Conservation (phyloP, 768 basidiomycete species). For the Amanita subjunquillea region DNA sequence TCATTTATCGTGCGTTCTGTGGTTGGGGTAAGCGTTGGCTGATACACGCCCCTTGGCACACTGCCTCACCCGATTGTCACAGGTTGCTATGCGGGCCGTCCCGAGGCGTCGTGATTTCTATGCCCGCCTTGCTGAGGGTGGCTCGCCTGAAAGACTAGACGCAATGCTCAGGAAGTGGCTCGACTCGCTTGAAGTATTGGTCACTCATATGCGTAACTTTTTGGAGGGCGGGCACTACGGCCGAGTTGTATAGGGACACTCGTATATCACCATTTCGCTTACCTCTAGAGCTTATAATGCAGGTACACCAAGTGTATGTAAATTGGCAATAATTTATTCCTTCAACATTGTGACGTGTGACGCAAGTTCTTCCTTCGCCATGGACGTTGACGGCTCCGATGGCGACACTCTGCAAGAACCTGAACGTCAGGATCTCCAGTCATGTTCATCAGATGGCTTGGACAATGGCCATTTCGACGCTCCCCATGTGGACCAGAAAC, state of each 20-base stretch:
- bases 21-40: constrained; percentile 35
- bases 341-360: not conserved
- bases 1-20: constrained; percentile 59
- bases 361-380: not conserved
- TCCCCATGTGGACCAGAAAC: not conserved
- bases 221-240: constrained; percentile 45
- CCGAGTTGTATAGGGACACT: constrained; percentile 18
- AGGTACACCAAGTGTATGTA: not conserved
- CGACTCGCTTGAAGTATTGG: constrained; percentile 39
- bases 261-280: not conserved
- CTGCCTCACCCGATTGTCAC: constrained; percentile 3
- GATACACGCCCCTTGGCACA: too few relatives aligned
- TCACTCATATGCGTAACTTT: constrained; percentile 39
- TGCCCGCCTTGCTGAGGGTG: constrained; percentile 47
- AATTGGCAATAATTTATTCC: not conserved
- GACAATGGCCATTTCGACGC: not conserved
- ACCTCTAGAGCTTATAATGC: not conserved
- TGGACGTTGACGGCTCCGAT: not conserved
- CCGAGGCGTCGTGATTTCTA: constrained; percentile 58
- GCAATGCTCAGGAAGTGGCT: constrained; percentile 52
- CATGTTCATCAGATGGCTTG: not conserved
- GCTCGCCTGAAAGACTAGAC: constrained; percentile 42
- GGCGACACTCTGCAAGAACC: not conserved
- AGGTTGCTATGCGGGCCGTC: constrained; percentile 53
- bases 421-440: not conserved